Base-by-base conservation (phyloP, 768 basidiomycete species). In the Lentinula guzmanii region DNA sequence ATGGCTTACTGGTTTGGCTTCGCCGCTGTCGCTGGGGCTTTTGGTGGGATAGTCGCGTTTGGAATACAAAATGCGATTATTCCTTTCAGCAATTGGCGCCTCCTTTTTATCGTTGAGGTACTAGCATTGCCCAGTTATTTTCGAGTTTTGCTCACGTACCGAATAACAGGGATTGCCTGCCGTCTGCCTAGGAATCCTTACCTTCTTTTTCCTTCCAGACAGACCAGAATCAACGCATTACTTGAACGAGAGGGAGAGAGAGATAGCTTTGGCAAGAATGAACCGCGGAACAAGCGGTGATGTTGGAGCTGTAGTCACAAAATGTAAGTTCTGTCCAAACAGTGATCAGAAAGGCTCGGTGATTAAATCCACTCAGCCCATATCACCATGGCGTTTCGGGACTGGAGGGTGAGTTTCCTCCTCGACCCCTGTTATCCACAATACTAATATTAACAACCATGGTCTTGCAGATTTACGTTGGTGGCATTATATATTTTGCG, bases 1-100 rank as follows among this genome's bases (percentile, higher is more conserved):
- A 81, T 88, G 81, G 89, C 88, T 1, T 84, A 89, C 66, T 91
- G 89, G 87, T 93, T 91, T 63, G 88, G 87, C 8, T 93, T 91
- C 68, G 90, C 91, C 4, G 90, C 91, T 2, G 83, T 91, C 4
- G 89, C 91, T 4, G 91, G 91, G 24, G 91, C 91, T 5, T 93
- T 93, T 62, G 90, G 90, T 13, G 91, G 91, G n/a, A 74, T 92
- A 50, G 82, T 93, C 45, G 90, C 91, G 3, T 93, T 89, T 64
- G 91, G 90, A 1, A 77, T 93, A 9, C 87, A 90, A 65, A 81
- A 90, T 67, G 77, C 76, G 1, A 72, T 85, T 59, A 63, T 77
- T 0, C 65, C 78, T 4, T 70, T 87, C 34, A 68, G 75, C 9
- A 76, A 83, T 61, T 86, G 84, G 89, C 78, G 82, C 59, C 74